Base-by-base conservation (phyloP, 192 early-diverging fungal genomes). In the Umbelopsis isabellina region DNA sequence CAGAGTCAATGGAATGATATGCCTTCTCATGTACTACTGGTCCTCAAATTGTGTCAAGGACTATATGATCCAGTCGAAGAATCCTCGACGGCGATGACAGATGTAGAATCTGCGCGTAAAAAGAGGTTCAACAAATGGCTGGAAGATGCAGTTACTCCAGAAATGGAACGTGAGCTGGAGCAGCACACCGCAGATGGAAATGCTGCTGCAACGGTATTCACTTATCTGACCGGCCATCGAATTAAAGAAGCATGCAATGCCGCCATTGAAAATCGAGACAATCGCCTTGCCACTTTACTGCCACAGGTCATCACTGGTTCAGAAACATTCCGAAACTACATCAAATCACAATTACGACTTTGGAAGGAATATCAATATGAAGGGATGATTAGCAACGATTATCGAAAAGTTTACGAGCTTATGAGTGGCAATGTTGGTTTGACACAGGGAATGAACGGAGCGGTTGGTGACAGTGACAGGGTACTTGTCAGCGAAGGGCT, bases 221-320 rank as follows among this genome's bases (percentile, higher is more conserved):
- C 80, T 11, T 80, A 85, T 69, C 70, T 92, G 50, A 71, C 83
- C 2, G 83, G 88, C 35, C 81, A 91, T 71, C 82, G 85, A 72
- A 77, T 95, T 45, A 75, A 84, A 1, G 76, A 81, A 9, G 94
- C 96, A 0, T 84, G 89, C 25, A 52, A 83, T 48, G 83, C 81
- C 10, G 90, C 93, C 3, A 82, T 93, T 0, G 75, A 83, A 49
- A 82, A 82, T 37, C 75, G 84, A 21, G 85, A 95, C 75, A 88
- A 89, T 67, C 84, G 87, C 2, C 82, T 96, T 35, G 92, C 95
- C 0, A 93, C 91, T 8, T 77, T 96, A 33, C 61, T 98, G 25
- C 72, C 91, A 7, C 96, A 96, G 75, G 72, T 91, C 3, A 87
- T 81, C 67, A 92, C 84, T 15, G 86, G 81, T 7, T 61, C 55